Evolutionary conservation across 208 protist species (phyloP).

Genomic region (Leishmania lainsoni): DNA sequence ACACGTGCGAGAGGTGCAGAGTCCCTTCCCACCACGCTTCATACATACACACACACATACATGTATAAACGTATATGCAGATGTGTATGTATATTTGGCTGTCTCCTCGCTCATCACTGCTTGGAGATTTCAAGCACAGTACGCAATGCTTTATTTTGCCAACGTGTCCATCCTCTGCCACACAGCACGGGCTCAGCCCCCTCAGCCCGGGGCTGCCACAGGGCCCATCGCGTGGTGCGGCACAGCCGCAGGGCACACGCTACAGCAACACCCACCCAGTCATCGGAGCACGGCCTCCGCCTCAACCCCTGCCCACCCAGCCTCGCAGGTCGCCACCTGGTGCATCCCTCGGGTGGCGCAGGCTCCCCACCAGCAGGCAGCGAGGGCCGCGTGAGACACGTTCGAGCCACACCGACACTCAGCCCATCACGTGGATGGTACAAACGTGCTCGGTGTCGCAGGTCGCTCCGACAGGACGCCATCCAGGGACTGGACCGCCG

Average conservation of each 20-base stretch:
- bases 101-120: not conserved
- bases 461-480: no score
- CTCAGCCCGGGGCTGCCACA: no score
- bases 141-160: not conserved
- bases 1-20: not conserved
- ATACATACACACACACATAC: not conserved
- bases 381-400: not conserved
- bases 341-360: not conserved
- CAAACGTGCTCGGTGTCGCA: no score
- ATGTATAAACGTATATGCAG: not conserved
- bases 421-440: no score
- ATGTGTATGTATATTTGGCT: not conserved
- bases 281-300: not conserved
- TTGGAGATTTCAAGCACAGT: not conserved
- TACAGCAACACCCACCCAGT: not conserved
- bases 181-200: not conserved
- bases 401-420: no score
- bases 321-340: not conserved
- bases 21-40: no score
- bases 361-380: not conserved
- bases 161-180: not conserved
- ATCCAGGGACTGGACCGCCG: not conserved
- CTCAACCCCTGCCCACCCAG: not conserved
- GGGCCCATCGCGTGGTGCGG: not conserved
- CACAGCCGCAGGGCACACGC: not conserved